phyloP scores from a whole-genome alignment of 352 stramenopile species.

The Globisporangium cylindrosporum region DNA sequence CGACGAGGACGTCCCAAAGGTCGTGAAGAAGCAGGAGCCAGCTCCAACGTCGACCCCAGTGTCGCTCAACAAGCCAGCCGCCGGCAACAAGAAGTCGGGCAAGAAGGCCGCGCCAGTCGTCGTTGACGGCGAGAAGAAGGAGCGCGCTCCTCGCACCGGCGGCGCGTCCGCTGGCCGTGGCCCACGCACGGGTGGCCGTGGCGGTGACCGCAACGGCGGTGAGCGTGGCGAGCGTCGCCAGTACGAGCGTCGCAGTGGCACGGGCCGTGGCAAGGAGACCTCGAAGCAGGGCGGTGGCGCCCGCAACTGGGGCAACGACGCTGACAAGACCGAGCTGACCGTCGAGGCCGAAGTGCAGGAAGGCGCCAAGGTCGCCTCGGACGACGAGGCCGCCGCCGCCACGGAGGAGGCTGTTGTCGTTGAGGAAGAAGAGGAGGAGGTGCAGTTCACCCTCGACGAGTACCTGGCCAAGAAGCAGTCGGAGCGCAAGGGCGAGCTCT shows the following conservation, averaged over 20 bases:
- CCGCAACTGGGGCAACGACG: constrained; percentile 96
- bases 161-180: constrained; percentile 42
- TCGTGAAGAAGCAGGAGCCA: constrained; percentile 56
- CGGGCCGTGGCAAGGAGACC: constrained; percentile 93
- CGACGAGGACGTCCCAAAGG: constrained; percentile 68
- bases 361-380: constrained; percentile 40
- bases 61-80: constrained; percentile 78
- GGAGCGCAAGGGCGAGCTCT: constrained; percentile 66
- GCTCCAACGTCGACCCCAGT: constrained; percentile 52
- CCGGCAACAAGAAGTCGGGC: constrained; percentile 76
- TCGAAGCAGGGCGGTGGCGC: constrained; percentile 94
- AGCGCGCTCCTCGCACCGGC: constrained; percentile 44
- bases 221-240: constrained; percentile 72
- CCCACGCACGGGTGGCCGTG: constrained; percentile 41
- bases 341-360: constrained; percentile 59
- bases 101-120: constrained; percentile 51
- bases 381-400: constrained; percentile 55
- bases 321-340: constrained; percentile 88
- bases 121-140: constrained; percentile 47
- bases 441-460: constrained; percentile 81
- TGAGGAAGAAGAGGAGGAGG: constrained; percentile 77
- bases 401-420: constrained; percentile 31
- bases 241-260: constrained; percentile 94
- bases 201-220: constrained; percentile 43
- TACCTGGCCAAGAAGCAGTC: constrained; percentile 85